Conservation (phyloP, 2,329 filamentous ascomycete genomes). For the Huntiella moniliformis region DNA sequence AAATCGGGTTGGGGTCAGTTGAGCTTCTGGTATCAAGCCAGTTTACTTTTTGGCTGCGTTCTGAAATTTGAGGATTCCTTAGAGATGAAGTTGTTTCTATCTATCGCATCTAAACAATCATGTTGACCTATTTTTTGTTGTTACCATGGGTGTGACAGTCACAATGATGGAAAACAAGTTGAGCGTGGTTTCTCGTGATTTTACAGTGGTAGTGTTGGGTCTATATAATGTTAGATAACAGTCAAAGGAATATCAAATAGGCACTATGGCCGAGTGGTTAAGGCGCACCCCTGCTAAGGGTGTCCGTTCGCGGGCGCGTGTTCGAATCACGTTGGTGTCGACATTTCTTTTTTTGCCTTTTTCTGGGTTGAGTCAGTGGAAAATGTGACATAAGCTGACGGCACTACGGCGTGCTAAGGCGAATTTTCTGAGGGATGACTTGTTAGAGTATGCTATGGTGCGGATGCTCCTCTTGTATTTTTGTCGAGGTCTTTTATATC, state of each 20-base stretch:
- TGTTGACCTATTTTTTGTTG: background rate
- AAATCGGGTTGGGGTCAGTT: conserved; percentile 12
- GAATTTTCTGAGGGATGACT: background rate
- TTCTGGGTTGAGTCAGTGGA: background rate
- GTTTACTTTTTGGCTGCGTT: background rate
- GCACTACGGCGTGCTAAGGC: too few relatives aligned
- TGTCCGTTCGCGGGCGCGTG: conserved; percentile 12
- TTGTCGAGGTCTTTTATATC: background rate
- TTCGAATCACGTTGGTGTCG: conserved; percentile 13
- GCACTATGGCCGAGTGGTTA: conserved; percentile 12
- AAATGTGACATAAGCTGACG: too few relatives aligned
- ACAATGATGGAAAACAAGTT: too few relatives aligned
- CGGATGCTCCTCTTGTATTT: background rate
- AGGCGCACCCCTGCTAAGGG: conserved; percentile 12
- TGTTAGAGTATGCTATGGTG: background rate
- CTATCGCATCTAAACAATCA: background rate
- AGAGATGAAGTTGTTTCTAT: background rate
- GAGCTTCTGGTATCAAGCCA: background rate
- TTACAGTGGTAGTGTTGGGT: too few relatives aligned
- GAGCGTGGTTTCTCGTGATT: too few relatives aligned
- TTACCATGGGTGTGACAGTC: background rate
- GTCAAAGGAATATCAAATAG: background rate
- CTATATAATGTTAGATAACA: background rate
- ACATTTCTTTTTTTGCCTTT: conserved; percentile 4
- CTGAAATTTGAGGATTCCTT: too few relatives aligned